Base-by-base conservation (phyloP, 805 yeast species). In the Danielia oregonensis region DNA sequence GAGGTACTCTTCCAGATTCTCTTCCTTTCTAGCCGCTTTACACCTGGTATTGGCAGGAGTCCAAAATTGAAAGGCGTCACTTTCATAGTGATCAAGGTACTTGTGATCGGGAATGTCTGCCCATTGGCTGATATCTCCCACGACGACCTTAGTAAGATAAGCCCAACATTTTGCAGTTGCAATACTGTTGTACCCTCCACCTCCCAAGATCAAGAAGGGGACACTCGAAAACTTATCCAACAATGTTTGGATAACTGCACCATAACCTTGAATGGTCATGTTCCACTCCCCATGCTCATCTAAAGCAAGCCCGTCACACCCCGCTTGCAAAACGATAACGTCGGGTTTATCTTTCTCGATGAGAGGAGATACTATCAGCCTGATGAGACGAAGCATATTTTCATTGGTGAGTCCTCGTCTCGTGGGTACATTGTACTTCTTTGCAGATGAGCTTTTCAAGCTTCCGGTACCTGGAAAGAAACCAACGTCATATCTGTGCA, bases 391-490 rank as follows among this genome's bases (percentile, higher is more conserved):
- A 17, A 24, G 14, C 9, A 24, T 21, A 4, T 59, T 53, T 0
- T 33, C 36, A 48, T 81, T 87, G 33, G 65, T 54, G 3, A 82
- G 49, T 0, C 91, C 89, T 40, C 70, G 72, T 13, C 52, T 56
- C 16, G 78, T 52, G 0, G 89, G 88, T 3, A 82, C 50, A 49
- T 81, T 80, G 25, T 61, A 58, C 30, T 49, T 57, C 0, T 62
- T 58, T 7, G 44, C 47, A 0, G 70, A 69, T 19, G 65, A 70
- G 9, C 59, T 43, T 6, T 48, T 49, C 10, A 66, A 26, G 0
- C 54, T 51, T 0, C 91, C 91, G 0, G 87, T 71, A 1, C 88
- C 86, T 0, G 93, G 93, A 44, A 72, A 84, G 50, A 84, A 84
- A 0, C 87, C 88, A 2, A 68, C 35, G 36, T 79, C 91, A 42